phyloP scores from a whole-genome alignment of 2,329 filamentous ascomycete species.

The Niveomyces coronatus region DNA sequence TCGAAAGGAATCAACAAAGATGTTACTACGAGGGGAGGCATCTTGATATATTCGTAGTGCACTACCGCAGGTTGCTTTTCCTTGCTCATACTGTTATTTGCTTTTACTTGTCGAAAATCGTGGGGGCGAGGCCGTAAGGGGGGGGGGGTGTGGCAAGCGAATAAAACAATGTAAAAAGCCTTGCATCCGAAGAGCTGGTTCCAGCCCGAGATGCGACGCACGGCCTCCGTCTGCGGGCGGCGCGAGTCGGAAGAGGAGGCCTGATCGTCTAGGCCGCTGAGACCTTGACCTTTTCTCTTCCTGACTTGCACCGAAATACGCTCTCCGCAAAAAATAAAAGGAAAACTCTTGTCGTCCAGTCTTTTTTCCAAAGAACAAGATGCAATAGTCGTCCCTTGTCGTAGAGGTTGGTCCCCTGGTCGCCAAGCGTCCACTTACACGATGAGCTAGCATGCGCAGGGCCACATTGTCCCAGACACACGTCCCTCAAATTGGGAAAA shows the following conservation, averaged over 20 bases:
- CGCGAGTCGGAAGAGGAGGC: no score
- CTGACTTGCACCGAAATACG: neutral
- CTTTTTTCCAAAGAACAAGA: neutral
- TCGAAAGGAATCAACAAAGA: neutral
- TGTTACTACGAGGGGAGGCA: neutral
- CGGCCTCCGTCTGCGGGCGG: no score
- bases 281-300: conserved; percentile 7
- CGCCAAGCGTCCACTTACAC: conserved; percentile 1
- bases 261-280: conserved; percentile 4
- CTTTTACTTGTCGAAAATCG: no score
- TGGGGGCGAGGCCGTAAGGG: no score
- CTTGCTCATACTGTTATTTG: no score
- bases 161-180: no score
- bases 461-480: neutral
- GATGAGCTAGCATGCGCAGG: neutral
- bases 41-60: no score
- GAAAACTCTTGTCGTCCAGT: neutral
- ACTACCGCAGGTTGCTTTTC: no score
- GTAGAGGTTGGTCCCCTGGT: neutral
- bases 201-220: no score
- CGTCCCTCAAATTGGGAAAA: neutral
- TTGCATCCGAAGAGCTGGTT: no score
- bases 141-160: no score
- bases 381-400: no score
- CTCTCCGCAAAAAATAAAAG: neutral